phyloP scores from a whole-genome alignment of 2,329 filamentous ascomycete species.

The Fusarium burgessii region DNA sequence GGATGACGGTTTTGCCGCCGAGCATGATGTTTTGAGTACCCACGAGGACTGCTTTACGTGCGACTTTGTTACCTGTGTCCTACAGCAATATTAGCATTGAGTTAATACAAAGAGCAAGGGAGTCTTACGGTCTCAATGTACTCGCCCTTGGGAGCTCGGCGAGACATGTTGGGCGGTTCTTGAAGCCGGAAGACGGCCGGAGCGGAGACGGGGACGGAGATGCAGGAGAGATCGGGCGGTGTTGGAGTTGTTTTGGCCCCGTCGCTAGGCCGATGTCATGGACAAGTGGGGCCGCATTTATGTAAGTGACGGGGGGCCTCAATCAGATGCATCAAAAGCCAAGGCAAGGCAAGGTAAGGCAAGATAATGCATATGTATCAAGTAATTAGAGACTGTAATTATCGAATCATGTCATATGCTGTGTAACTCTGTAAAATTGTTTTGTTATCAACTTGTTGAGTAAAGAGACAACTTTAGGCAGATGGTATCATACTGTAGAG shows the following conservation, averaged over 20 bases:
- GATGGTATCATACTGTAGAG: background rate
- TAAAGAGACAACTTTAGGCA: background rate
- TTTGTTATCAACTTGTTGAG: background rate
- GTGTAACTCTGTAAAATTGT: background rate
- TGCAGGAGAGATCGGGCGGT: conserved; percentile 27
- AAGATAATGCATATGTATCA: conserved; percentile 1
- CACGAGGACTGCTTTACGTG: conserved; percentile 88
- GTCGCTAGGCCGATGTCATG: conserved; percentile 29
- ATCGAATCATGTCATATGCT: conserved; percentile 3
- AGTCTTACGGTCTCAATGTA: conserved; percentile 92
- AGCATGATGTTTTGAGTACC: conserved; percentile 98
- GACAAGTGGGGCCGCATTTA: conserved; percentile 35
- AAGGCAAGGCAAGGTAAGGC: background rate
- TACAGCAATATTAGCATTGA: conserved; percentile 52
- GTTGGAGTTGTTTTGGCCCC: conserved; percentile 19
- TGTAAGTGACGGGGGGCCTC: conserved; percentile 9
- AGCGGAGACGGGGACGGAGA: conserved; percentile 19
- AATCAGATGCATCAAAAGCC: background rate
- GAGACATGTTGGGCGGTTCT: conserved; percentile 69
- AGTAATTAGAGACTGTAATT: background rate
- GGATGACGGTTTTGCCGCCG: conserved; percentile 94
- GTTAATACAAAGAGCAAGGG: background rate
- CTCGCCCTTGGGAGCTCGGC: conserved; percentile 84
- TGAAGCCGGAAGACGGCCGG: conserved; percentile 25
- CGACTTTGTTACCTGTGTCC: conserved; percentile 99